Base-by-base conservation (phyloP, 441 rosid species). In the Bruguiera hainesii region DNA sequence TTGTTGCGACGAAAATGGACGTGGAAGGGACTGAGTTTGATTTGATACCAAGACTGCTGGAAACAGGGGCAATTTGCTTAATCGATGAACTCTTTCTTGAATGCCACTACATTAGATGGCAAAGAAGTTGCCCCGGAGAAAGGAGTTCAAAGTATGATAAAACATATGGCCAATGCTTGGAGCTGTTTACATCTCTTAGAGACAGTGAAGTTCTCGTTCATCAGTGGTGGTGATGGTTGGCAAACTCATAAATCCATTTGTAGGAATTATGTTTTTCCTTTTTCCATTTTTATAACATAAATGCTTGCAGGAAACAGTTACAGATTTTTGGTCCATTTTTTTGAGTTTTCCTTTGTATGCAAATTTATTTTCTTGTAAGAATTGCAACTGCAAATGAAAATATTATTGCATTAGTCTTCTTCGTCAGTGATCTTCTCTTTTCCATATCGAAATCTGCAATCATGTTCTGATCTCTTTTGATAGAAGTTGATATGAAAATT, bases 1-100 rank as follows among this genome's bases (percentile, higher is more conserved):
- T 79, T 70, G 96, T 94, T 71, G 94, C 88, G 83, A 91, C 91
- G 94, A 94, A 94, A 85, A 94, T 94, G 99, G 99, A 94, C 61
- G 96, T 94, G 37, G 98, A 89, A 85, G 97, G 97, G 67, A 89
- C 98, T 3, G 97, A 94, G 69, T 91, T 94, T 52, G 88, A 91
- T 70, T 79, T 94, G 71, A 89, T 94, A 53, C 97, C 97, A 0
- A 80, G 91, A 79, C 69, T 94, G 73, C 75, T 87, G 55, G 80
- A 94, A 75, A 91, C 90, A 0, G 96, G 98, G 20, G 89, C 96
- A 0, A 91, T 94, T 66, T 94, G 99, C 78, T 79, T 94, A 79
- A 80, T 91, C 0, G 98, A 94, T 58, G 98, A 89, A 75, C 52
- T 91, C 59, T 91, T 94, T 63, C 93, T 91, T 20, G 99, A 94